Conservation (phyloP, 805 yeast genomes). For the Candida maris region DNA sequence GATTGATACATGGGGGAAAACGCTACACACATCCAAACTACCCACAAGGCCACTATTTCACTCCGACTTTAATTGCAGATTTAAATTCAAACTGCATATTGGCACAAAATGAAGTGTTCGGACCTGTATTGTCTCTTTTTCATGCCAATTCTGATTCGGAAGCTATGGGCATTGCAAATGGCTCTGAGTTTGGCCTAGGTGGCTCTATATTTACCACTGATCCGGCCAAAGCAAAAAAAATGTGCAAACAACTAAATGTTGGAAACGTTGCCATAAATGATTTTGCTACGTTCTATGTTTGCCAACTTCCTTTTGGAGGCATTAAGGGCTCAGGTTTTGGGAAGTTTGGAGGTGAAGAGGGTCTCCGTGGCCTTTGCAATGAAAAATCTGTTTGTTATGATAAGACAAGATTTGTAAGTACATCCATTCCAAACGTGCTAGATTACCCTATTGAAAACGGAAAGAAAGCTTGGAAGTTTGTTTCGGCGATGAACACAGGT, state of each 20-base stretch:
- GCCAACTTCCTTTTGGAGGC: conserved; percentile 98
- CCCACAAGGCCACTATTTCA: conserved; percentile 92
- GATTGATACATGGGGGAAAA: conserved; percentile 74
- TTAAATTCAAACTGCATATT: conserved; percentile 74
- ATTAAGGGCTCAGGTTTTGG: conserved; percentile 92
- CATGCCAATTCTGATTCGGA: conserved; percentile 62
- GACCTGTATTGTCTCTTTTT: conserved; percentile 82
- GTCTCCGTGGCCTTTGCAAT: conserved; percentile 82
- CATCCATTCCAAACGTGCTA: conserved; percentile 80
- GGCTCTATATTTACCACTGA: conserved; percentile 80
- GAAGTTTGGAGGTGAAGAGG: conserved; percentile 97
- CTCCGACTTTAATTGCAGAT: conserved; percentile 83
- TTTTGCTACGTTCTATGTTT: conserved; percentile 93
- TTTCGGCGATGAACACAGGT: conserved; percentile 73
- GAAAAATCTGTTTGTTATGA: conserved; percentile 88
- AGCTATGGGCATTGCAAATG: conserved; percentile 75
- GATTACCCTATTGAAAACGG: conserved; percentile 89
- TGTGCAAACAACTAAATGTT: conserved; percentile 62
- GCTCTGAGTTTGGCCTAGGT: conserved; percentile 87
- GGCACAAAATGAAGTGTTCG: conserved; percentile 90
- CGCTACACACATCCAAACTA: conserved; percentile 83
- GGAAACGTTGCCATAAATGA: conserved; percentile 98
- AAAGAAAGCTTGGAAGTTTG: conserved; percentile 85
- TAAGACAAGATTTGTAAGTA: conserved; percentile 69
- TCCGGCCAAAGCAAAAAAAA: conserved; percentile 52